Conservation (phyloP, 352 stramenopile species). For the Phytophthora tentaculata region DNA sequence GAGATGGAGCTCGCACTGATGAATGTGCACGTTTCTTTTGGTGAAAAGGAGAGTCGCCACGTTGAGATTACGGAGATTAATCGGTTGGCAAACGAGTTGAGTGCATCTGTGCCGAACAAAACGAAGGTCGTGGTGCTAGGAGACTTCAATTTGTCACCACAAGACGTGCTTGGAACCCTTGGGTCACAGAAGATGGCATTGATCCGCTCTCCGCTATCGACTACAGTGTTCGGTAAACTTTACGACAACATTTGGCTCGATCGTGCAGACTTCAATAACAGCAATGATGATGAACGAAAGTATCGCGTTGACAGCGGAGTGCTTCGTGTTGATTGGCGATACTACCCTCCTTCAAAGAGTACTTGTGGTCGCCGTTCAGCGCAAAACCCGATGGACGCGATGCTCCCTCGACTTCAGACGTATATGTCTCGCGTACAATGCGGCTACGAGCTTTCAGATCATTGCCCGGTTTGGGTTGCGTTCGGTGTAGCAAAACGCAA, state of each 20-base stretch:
- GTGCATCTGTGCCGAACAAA: slow-evolving; percentile 3
- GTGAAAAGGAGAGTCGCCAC: slow-evolving; percentile 30
- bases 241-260: slow-evolving; percentile 79
- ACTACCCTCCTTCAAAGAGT: slow-evolving; percentile 49
- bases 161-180: slow-evolving; percentile 43
- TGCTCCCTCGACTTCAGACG: slow-evolving; percentile 34
- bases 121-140: slow-evolving; percentile 58
- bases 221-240: slow-evolving; percentile 62
- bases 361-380: slow-evolving; percentile 4
- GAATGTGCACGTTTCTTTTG: slow-evolving; percentile 63
- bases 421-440: slow-evolving; percentile 53
- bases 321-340: slow-evolving; percentile 65
- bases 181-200: slow-evolving; percentile 41
- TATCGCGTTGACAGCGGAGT: slow-evolving; percentile 52
- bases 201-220: slow-evolving; percentile 55
- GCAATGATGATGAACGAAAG: slow-evolving; percentile 1
- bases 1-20: slow-evolving; percentile 49
- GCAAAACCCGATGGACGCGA: slow-evolving; percentile 29
- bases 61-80: slow-evolving; percentile 49
- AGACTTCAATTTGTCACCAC: slow-evolving; percentile 71
- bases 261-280: slow-evolving; percentile 17
- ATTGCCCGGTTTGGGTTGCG: slow-evolving; percentile 70
- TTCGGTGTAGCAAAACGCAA: slow-evolving; percentile 28
- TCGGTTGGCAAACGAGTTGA: slow-evolving; percentile 33
- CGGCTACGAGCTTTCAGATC: slow-evolving; percentile 60